A percentile compares a stretch with the other conserved stretches of the same genome.
Conservation (phyloP, 352 stramenopile species). For the Globisporangium cystogenes region DNA sequence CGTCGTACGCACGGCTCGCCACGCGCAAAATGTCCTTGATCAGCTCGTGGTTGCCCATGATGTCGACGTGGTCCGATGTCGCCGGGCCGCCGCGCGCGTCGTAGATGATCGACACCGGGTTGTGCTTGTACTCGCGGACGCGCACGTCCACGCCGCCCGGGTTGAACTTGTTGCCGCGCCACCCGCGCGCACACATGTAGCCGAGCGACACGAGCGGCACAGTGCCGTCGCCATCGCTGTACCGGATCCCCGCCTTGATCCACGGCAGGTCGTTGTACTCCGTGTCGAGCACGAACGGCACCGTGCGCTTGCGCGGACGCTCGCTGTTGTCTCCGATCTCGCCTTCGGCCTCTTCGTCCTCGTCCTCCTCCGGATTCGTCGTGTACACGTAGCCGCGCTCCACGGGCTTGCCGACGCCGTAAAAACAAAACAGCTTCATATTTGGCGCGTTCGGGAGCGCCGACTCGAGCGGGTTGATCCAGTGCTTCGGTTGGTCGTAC, state of each 20-base stretch:
- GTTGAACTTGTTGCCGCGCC: conserved; percentile 82
- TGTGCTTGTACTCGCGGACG: conserved; percentile 74
- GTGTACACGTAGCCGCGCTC: conserved; percentile 81
- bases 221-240: conserved; percentile 90
- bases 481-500: conserved; percentile 65
- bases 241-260: conserved; percentile 77
- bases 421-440: conserved; percentile 94
- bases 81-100: conserved; percentile 62
- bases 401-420: conserved; percentile 90
- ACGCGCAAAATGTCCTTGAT: conserved; percentile 76
- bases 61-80: conserved; percentile 93
- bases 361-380: conserved; percentile 31
- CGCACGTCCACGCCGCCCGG: conserved; percentile 80
- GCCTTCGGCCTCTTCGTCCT: conserved; percentile 28
- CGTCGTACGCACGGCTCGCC: conserved; percentile 54
- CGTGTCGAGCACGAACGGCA: conserved; percentile 62
- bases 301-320: conserved; percentile 34
- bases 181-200: conserved; percentile 92
- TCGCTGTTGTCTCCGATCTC: conserved; percentile 14
- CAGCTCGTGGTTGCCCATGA: conserved; percentile 92
- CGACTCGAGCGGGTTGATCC: conserved; percentile 85
- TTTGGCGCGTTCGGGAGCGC: conserved; percentile 87
- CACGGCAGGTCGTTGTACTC: conserved; percentile 57
- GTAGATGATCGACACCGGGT: conserved; percentile 71
- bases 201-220: conserved; percentile 92